These are phyloP conservation scores for Malassezia arunalokei DNA, from an alignment of 1,284 basidiomycete genomes.

Conservation along the genomic window DNA sequence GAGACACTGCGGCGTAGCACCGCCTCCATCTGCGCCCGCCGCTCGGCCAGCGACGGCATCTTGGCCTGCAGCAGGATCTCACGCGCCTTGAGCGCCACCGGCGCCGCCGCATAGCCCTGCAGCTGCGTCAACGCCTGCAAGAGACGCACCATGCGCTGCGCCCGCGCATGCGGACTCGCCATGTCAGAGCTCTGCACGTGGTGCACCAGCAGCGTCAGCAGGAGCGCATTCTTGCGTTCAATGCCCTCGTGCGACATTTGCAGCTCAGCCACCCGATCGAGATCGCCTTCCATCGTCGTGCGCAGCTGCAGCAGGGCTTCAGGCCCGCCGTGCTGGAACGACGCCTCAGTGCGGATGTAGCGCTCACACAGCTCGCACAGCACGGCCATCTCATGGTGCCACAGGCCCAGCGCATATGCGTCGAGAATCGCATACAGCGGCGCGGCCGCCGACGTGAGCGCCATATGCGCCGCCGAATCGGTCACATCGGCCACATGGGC, in stretches of 20 bases:
- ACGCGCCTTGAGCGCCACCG: slow-evolving; percentile 72
- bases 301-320: slow-evolving; percentile 78
- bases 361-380: slow-evolving; percentile 61
- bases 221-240: slow-evolving; percentile 77
- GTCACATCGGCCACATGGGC: slow-evolving; percentile 25
- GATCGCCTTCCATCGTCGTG: slow-evolving; percentile 79
- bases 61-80: slow-evolving; percentile 92
- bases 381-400: slow-evolving; percentile 69
- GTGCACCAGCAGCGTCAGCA: slow-evolving; percentile 70
- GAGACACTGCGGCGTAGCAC: slow-evolving; percentile 79
- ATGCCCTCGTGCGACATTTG: slow-evolving; percentile 93
- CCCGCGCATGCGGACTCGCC: slow-evolving; percentile 24
- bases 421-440: slow-evolving; percentile 68
- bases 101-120: slow-evolving; percentile 50
- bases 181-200: slow-evolving; percentile 34
- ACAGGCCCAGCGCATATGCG: slow-evolving; percentile 61
- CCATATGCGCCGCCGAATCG: slow-evolving; percentile 5
- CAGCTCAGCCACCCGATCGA: slow-evolving; percentile 74
- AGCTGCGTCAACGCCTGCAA: slow-evolving; percentile 58
- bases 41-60: slow-evolving; percentile 92
- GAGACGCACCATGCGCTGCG: slow-evolving; percentile 29
- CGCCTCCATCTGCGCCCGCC: slow-evolving; percentile 81
- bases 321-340: slow-evolving; percentile 74
- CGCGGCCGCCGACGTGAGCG: slow-evolving; percentile 53
- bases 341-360: slow-evolving; percentile 73